Percentiles rank a stretch among this genome's conserved stretches.
phyloP scores from a whole-genome alignment of 1,284 basidiomycete genomes.

The Sparassis latifolia region DNA sequence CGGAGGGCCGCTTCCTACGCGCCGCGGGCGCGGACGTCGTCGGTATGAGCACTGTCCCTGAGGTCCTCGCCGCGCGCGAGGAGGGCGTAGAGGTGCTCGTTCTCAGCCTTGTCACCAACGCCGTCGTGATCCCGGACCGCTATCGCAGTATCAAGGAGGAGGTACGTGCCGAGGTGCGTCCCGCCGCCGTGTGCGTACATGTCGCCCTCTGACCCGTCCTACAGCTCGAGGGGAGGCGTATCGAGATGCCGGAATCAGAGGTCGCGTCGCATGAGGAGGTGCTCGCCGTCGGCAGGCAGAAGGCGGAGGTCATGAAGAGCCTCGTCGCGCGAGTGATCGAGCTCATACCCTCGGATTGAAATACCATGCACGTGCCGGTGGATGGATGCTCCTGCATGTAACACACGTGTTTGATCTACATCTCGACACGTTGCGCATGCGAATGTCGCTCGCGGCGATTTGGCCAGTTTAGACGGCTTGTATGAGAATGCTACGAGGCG shows the following conservation, averaged over 20 bases:
- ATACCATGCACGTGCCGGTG: too few relatives aligned
- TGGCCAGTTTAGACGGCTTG: too few relatives aligned
- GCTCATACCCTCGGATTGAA: conserved; percentile 17
- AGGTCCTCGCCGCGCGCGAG: conserved; percentile 77
- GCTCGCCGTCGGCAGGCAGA: conserved; percentile 57
- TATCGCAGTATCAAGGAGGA: conserved; percentile 69
- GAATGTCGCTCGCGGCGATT: too few relatives aligned
- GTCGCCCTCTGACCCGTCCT: conserved; percentile 6
- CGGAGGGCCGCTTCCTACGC: conserved; percentile 71
- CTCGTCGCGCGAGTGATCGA: conserved; percentile 62
- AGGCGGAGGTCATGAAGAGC: conserved; percentile 63
- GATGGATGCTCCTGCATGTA: too few relatives aligned
- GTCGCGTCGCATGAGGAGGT: conserved; percentile 82
- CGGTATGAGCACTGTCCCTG: conserved; percentile 88
- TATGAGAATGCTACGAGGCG: too few relatives aligned
- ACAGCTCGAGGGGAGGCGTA: conserved; percentile 54
- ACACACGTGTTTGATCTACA: too few relatives aligned
- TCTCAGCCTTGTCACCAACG: conserved; percentile 77
- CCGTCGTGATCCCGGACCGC: conserved; percentile 67
- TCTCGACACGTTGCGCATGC: too few relatives aligned
- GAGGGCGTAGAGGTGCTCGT: conserved; percentile 70
- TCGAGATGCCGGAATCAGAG: conserved; percentile 35
- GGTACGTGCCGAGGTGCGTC: conserved; percentile 63
- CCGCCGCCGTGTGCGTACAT: not conserved
- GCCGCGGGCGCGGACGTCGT: conserved; percentile 76